Percentiles rank a stretch among this genome's conserved stretches.
These are phyloP conservation scores for Ailanthus altissimus DNA, from an alignment of 345 rosid species.

Conservation along the genomic window DNA sequence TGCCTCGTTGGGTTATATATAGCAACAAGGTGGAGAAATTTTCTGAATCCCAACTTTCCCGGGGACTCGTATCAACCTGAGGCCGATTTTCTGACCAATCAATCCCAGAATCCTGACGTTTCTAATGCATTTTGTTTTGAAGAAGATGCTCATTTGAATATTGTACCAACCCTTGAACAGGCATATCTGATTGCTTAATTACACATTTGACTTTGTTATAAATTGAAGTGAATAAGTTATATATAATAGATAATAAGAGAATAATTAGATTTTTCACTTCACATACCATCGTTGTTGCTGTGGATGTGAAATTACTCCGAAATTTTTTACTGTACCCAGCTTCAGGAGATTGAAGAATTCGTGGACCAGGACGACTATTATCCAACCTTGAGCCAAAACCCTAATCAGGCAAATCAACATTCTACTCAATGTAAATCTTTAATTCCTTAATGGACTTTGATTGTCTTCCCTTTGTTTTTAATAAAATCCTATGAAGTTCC, in stretches of 20 bases:
- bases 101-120: constrained; percentile 14
- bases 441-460: not conserved
- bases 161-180: constrained; percentile 26
- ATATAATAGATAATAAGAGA: no score
- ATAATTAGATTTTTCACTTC: no score
- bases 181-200: constrained; percentile 15
- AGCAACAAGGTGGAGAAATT: constrained; percentile 19
- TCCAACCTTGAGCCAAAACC: constrained; percentile 11
- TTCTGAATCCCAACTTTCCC: not conserved
- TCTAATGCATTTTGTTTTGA: not conserved
- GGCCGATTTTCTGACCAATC: not conserved
- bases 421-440: not conserved
- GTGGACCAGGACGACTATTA: not conserved
- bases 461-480: not conserved
- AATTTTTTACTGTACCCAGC: not conserved
- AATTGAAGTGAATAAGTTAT: not conserved
- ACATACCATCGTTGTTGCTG: not conserved
- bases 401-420: constrained; percentile 17
- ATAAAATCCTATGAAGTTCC: not conserved
- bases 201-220: not conserved
- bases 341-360: constrained; percentile 3
- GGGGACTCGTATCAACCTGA: not conserved
- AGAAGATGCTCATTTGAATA: not conserved
- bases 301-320: not conserved
- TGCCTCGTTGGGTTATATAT: not conserved